Percentiles rank a stretch among this genome's conserved stretches.
Evolutionary conservation across 2,329 filamentous ascomycete species (phyloP).

Genomic region (Aspergillus fructus): DNA sequence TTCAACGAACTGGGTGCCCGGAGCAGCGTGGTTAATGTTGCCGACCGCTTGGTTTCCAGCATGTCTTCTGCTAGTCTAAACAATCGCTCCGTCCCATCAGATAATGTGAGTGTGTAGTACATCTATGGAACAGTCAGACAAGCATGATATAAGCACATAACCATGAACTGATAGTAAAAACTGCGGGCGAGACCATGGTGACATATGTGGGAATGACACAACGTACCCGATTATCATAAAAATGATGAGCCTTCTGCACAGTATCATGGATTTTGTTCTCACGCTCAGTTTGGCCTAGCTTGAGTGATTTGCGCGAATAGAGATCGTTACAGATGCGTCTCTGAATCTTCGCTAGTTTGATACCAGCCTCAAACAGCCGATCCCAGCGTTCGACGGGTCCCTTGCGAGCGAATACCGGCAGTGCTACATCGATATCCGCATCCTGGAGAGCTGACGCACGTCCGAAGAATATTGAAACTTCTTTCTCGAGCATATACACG

Average conservation of each 20-base stretch:
- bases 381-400: conserved; percentile 16
- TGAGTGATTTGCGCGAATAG: conserved; percentile 2
- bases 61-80: background rate
- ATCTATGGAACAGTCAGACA: no score
- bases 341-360: conserved; percentile 15
- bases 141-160: no score
- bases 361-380: conserved; percentile 11
- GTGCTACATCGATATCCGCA: conserved; percentile 20
- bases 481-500: conserved; percentile 21
- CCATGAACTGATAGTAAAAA: no score
- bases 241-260: background rate
- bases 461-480: conserved; percentile 19
- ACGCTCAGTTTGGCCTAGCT: conserved; percentile 3
- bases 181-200: no score
- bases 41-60: background rate
- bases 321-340: conserved; percentile 16
- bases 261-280: conserved; percentile 4
- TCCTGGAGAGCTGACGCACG: conserved; percentile 20
- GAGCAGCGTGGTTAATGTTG: background rate
- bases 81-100: conserved; percentile 1
- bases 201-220: background rate
- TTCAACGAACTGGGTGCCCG: background rate
- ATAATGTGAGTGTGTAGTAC: background rate
- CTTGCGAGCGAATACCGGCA: background rate
- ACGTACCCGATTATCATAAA: background rate